Evolutionary conservation across 345 rosid species (phyloP).

Genomic region (Eucalyptus erythrocorys): DNA sequence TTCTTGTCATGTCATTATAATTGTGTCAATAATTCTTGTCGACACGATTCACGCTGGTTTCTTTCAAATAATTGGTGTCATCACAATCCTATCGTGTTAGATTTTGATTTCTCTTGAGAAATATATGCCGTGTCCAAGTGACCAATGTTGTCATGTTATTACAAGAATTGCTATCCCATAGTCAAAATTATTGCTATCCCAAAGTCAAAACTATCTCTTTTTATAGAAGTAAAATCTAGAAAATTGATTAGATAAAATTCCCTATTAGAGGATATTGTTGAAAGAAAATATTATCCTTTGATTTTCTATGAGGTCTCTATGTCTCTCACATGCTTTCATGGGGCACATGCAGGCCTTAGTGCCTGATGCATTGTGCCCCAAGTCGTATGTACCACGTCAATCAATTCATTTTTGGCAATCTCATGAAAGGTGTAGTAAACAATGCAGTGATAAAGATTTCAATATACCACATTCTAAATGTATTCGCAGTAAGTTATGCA

Average conservation of each 20-base stretch:
- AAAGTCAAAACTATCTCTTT: background rate
- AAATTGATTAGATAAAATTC: background rate
- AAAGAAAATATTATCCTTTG: background rate
- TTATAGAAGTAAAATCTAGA: background rate
- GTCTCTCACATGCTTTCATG: background rate
- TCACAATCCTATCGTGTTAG: background rate
- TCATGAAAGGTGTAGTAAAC: background rate
- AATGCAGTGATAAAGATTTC: background rate
- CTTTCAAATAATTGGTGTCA: background rate
- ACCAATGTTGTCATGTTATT: background rate
- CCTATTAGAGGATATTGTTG: background rate
- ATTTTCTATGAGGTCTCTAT: background rate
- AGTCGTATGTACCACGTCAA: background rate
- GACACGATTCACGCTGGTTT: background rate
- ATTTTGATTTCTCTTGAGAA: background rate
- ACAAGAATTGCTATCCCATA: background rate
- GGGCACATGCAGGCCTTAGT: background rate
- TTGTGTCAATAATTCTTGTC: background rate
- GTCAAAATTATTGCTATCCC: background rate
- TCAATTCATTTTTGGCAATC: background rate
- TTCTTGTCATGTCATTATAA: background rate
- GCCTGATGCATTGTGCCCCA: background rate
- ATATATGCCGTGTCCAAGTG: background rate
- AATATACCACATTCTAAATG: background rate
- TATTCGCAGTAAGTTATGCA: background rate